Conservation (phyloP, 2,329 filamentous ascomycete species). For the Ceratocystis colombiana region DNA sequence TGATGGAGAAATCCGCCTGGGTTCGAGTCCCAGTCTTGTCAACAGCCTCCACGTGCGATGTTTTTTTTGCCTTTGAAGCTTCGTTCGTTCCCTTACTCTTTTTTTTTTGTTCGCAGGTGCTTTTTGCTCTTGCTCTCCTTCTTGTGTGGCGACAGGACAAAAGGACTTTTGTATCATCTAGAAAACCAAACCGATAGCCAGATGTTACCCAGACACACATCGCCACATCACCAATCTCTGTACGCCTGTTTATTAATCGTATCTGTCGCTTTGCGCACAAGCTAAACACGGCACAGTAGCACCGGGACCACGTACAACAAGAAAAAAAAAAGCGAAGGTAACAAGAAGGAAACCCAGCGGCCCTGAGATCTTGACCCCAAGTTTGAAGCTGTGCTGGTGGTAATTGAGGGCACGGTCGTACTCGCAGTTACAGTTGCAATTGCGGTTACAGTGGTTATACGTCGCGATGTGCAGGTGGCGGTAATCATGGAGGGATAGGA, state of each 20-base stretch:
- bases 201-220: not conserved
- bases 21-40: constrained; percentile 26
- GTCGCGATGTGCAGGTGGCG: not conserved
- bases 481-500: not conserved
- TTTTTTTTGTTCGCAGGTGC: not conserved
- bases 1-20: constrained; percentile 26
- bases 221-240: constrained; percentile 1
- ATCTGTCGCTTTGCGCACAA: not conserved
- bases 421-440: no score
- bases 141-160: not conserved
- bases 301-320: not conserved
- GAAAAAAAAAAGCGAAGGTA: not conserved
- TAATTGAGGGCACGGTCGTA: no score
- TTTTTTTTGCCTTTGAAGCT: not conserved
- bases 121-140: not conserved
- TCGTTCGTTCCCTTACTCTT: not conserved
- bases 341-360: not conserved
- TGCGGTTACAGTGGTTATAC: no score
- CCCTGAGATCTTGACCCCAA: not conserved
- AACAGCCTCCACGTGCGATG: not conserved
- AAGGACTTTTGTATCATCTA: not conserved
- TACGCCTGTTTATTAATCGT: not conserved
- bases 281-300: not conserved
- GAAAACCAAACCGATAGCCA: not conserved
- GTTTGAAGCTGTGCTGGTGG: not conserved